Evolutionary conservation across 179 eudicot species (phyloP), one percentile per base, ranked within the genome.

Genomic region (Vitellaria paradoxa): DNA sequence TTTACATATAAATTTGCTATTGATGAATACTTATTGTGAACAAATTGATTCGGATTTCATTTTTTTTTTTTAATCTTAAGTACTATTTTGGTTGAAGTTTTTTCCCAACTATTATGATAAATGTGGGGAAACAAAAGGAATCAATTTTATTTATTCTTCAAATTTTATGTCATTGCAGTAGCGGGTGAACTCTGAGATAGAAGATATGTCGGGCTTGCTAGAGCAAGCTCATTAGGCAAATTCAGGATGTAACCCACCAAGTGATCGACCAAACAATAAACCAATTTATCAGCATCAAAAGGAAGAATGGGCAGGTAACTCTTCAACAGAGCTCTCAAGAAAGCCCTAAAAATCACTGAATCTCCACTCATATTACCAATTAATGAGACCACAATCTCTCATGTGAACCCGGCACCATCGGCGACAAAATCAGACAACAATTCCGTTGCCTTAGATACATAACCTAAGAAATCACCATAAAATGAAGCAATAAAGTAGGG

Each of bases 261-360:
- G 59, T 88, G 87, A 73, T 96, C 97, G 12, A 94, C 73, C n/a
- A n/a, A n/a, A 7, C 74, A 4, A 3, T 78, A 62, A 71, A 96
- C 86, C 81, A 96, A 69, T 23, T 61, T 89, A 74, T 89, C 89
- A 4, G 84, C 94, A 72, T 90, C 91, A 1, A 81, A 65, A 18
- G 86, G 65, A 72, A 81, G 68, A 81, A 96, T 82, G 0, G 87
- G 87, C 47, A 94, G 91, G 72, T 85, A 94, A 84, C 76, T 89
- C 80, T 83, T 80, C 21, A 93, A 88, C 76, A 96, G 65, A 1
- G 97, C 94, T 47, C 77, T 83, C 87, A 94, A 80, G 74, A 94
- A 89, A 65, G 85, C 82, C 91, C 86, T 89, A 61, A 83, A 76
- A 60, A 90, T 80, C 52, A 79, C 85, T 52, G 67, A 78, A 70